Evolutionary conservation across 2,329 filamentous ascomycete genomes (phyloP).

Genomic region (Bretziella fagacearum): DNA sequence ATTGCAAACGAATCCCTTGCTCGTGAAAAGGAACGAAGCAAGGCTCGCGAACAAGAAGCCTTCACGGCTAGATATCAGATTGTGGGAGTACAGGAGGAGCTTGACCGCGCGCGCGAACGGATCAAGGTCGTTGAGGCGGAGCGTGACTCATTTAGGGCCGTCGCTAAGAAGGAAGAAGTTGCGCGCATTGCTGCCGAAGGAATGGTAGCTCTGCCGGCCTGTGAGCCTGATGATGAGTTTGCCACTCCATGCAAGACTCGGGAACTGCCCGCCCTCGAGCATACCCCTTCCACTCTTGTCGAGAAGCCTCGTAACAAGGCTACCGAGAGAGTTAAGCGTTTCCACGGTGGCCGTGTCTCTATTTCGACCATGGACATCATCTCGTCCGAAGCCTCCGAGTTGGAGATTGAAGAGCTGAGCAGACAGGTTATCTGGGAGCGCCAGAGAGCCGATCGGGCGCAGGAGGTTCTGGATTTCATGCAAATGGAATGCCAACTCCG

Average conservation of each 20-base stretch:
- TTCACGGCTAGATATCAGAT: constrained; percentile 51
- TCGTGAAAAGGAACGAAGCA: constrained; percentile 44
- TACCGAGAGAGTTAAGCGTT: constrained; percentile 18
- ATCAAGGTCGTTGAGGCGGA: constrained; percentile 54
- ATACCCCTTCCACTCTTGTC: constrained; percentile 15
- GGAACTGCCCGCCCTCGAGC: neutral
- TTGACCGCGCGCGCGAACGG: constrained; percentile 44
- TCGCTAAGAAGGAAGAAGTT: constrained; percentile 56
- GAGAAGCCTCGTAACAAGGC: constrained; percentile 17
- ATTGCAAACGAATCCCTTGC: constrained; percentile 42
- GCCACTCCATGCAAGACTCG: constrained; percentile 38
- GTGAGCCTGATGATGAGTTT: constrained; percentile 41
- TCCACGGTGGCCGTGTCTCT: constrained; percentile 23
- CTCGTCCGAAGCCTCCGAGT: constrained; percentile 38
- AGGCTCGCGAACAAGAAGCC: constrained; percentile 49
- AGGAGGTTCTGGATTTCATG: constrained; percentile 60
- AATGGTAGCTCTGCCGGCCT: constrained; percentile 44
- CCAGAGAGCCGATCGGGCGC: constrained; percentile 48
- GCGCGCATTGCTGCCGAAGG: constrained; percentile 57
- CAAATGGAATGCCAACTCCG: constrained; percentile 56
- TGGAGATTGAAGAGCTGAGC: constrained; percentile 41
- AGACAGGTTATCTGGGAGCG: constrained; percentile 39
- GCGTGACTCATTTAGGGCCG: constrained; percentile 55
- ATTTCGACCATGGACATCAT: constrained; percentile 33
- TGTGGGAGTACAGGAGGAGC: constrained; percentile 47